These are phyloP conservation scores for Pilobolus umbonatus DNA, from an alignment of 192 early-diverging fungal species.

Conservation along the genomic window DNA sequence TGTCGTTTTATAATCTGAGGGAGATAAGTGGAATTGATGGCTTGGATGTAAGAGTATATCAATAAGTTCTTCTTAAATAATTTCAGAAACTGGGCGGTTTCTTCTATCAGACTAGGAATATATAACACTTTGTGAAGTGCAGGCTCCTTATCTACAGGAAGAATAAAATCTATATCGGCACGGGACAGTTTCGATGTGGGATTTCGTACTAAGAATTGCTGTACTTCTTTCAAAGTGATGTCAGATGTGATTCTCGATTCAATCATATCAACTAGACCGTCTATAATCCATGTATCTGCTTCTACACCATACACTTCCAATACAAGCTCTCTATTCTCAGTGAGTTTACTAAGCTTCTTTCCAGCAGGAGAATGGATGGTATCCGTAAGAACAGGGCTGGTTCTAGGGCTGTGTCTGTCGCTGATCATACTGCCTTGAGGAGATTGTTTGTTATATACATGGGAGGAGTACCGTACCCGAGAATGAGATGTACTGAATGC, in stretches of 20 bases:
- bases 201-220: slow-evolving; percentile 65
- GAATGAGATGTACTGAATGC: background rate
- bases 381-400: slow-evolving; percentile 7
- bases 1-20: slow-evolving; percentile 33
- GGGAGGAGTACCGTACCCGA: background rate
- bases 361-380: background rate
- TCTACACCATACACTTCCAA: slow-evolving; percentile 76
- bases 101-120: slow-evolving; percentile 51
- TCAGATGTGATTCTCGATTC: slow-evolving; percentile 57
- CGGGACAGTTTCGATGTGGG: slow-evolving; percentile 56
- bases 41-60: slow-evolving; percentile 29
- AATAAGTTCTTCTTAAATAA: slow-evolving; percentile 61
- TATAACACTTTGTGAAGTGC: slow-evolving; percentile 34
- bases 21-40: slow-evolving; percentile 40
- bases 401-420: slow-evolving; percentile 1
- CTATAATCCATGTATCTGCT: slow-evolving; percentile 45
- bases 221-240: slow-evolving; percentile 58
- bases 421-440: slow-evolving; percentile 26
- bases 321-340: slow-evolving; percentile 47
- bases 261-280: slow-evolving; percentile 57
- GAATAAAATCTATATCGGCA: slow-evolving; percentile 75
- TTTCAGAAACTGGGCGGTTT: slow-evolving; percentile 58
- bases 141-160: slow-evolving; percentile 53
- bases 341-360: background rate
- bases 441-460: slow-evolving; percentile 5